phyloP scores from a whole-genome alignment of 1,284 basidiomycete species.

The Phylloporus sp. region DNA sequence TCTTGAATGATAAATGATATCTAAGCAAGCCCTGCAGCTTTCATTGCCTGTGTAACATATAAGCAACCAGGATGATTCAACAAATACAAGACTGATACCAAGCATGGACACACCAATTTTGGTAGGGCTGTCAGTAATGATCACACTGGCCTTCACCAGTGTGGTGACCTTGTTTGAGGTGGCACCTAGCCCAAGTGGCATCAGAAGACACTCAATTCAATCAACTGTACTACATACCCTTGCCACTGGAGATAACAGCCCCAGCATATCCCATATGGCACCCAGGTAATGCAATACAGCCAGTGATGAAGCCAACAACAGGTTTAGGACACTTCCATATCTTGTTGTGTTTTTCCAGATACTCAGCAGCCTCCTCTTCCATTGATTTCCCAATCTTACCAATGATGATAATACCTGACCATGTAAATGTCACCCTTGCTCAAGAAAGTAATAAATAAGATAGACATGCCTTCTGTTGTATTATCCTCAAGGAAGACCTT shows the following conservation, averaged over 20 bases:
- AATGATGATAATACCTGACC: slow-evolving; percentile 90
- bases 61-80: slow-evolving; percentile 5
- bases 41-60: slow-evolving; percentile 66
- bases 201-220: neutral
- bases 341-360: slow-evolving; percentile 93
- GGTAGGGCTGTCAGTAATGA: slow-evolving; percentile 96
- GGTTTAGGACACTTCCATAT: slow-evolving; percentile 89
- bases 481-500: slow-evolving; percentile 97
- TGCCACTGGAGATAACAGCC: slow-evolving; percentile 97
- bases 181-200: slow-evolving; percentile 56
- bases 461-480: slow-evolving; percentile 78
- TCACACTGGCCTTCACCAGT: slow-evolving; percentile 90
- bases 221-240: slow-evolving; percentile 57
- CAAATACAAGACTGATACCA: slow-evolving; percentile 55
- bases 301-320: slow-evolving; percentile 98
- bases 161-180: slow-evolving; percentile 96
- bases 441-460: neutral
- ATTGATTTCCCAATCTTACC: slow-evolving; percentile 99
- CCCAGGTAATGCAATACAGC: slow-evolving; percentile 96
- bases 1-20: slow-evolving; percentile 16
- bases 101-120: slow-evolving; percentile 90
- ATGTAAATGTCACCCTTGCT: slow-evolving; percentile 16
- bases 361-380: slow-evolving; percentile 99
- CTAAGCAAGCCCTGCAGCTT: slow-evolving; percentile 81
- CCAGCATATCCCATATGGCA: slow-evolving; percentile 99